Conservation (phyloP, 2,329 filamentous ascomycete genomes). For the Orbilia oligospora region DNA sequence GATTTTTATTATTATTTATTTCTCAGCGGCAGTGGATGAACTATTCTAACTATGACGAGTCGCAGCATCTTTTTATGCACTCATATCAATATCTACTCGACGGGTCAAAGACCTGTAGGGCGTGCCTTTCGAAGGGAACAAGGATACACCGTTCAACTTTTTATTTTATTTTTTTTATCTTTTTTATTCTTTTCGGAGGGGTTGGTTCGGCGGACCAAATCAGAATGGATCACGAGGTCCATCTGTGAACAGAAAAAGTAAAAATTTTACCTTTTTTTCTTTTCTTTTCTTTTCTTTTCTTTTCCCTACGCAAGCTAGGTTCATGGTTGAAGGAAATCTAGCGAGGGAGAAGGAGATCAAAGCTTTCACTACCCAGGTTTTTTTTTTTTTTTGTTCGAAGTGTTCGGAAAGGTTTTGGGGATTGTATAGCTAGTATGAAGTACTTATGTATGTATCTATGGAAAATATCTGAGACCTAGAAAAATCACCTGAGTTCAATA, state of each 20-base stretch:
- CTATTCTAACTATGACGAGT: slow-evolving; percentile 31
- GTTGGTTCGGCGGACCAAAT: slow-evolving; percentile 49
- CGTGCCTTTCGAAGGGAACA: slow-evolving; percentile 11
- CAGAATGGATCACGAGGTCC: slow-evolving; percentile 61
- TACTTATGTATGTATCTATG: too few relatives aligned
- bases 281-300: slow-evolving; percentile 15
- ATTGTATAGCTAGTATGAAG: too few relatives aligned
- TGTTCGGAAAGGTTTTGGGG: not conserved
- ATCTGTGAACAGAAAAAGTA: slow-evolving; percentile 60
- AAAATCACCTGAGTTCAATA: slow-evolving; percentile 55
- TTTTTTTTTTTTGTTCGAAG: slow-evolving; percentile 14
- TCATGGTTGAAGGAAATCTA: slow-evolving; percentile 50
- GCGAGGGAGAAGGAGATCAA: slow-evolving; percentile 32
- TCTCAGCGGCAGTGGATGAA: slow-evolving; percentile 24
- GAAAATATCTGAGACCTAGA: slow-evolving; percentile 41
- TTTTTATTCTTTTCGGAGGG: slow-evolving; percentile 28
- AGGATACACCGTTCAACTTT: slow-evolving; percentile 36
- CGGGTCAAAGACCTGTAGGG: slow-evolving; percentile 25
- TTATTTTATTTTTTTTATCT: slow-evolving; percentile 18
- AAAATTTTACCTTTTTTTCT: slow-evolving; percentile 31
- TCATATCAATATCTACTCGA: slow-evolving; percentile 26
- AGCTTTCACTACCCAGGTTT: slow-evolving; percentile 27
- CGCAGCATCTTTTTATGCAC: slow-evolving; percentile 48
- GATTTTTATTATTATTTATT: too few relatives aligned
- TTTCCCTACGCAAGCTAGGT: slow-evolving; percentile 26